Evolutionary conservation across 2,329 filamentous ascomycete species (phyloP), one percentile per base, ranked within the genome.

Genomic region (Fusarium temperatum): DNA sequence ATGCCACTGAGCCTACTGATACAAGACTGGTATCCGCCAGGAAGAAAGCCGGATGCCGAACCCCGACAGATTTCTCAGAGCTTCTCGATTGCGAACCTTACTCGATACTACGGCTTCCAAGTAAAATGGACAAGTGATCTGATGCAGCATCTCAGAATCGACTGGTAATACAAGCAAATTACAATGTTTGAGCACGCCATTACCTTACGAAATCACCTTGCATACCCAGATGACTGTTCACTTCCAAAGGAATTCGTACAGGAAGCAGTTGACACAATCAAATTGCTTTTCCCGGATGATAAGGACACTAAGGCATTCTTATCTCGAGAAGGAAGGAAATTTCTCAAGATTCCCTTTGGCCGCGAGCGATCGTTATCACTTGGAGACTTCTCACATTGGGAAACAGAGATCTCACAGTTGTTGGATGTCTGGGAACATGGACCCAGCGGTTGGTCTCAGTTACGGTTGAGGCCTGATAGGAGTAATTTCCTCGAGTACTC

Each of bases 111-210:
- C 22, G 39, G 28, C 2, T 65, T 60, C 14, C 24, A 45, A 9
- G 38, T 61, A 1, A 41, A 12, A 8, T 65, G 63, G 63, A 61
- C 63, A 17, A 60, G 57, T 10, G 26, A 65, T 13, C 26, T 65
- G 4, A 2, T 4, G 8, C 55, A n/a, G 1, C 63, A 65, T 6
- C 56, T 65, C 2, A 12, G 7, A 3, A 54, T 65, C 4, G 55
- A 65, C 11, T 54, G 47, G 63, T 35, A 65, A 35, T 60, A 54
- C 10, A 65, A 65, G 2, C 47, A 61, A 8, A 61, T 65, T 13
- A 65, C 55, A 11, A 24, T 65, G 4, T 64, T 60, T 53, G 56
- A 61, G 39, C 63, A 60, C 12, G 57, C 20, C 8, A 54, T 65
- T 22, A 28, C 35, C 14, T n/a, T 61, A 1, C 35, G 32, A 5